phyloP scores from a whole-genome alignment of 345 rosid genomes.

The Noccaea caerulescens region DNA sequence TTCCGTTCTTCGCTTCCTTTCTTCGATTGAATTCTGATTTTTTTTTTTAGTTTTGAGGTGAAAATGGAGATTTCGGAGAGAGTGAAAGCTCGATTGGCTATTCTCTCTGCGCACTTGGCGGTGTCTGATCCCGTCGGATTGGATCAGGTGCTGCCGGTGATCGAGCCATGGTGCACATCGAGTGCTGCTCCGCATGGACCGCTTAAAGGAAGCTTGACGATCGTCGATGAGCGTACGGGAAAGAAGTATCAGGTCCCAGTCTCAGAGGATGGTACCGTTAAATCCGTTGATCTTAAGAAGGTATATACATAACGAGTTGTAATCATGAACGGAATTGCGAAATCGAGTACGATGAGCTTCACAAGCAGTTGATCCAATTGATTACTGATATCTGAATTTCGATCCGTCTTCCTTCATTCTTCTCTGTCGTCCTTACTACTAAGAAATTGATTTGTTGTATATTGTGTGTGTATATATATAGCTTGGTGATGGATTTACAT shows the following conservation, averaged over 20 bases:
- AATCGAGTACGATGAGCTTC: background rate
- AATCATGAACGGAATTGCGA: constrained; percentile 1
- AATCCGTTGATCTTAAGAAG: constrained; percentile 83
- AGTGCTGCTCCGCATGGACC: constrained; percentile 52
- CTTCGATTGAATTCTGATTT: background rate
- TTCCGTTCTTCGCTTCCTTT: background rate
- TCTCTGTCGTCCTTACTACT: background rate
- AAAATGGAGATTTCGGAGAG: constrained; percentile 43
- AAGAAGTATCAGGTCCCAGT: constrained; percentile 65
- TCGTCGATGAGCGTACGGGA: constrained; percentile 83
- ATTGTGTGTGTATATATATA: background rate
- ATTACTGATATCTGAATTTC: background rate
- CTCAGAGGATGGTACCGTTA: constrained; percentile 70
- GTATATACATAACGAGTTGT: constrained; percentile 41
- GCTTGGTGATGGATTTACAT: constrained; percentile 1
- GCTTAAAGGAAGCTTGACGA: constrained; percentile 59
- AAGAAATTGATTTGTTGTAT: background rate
- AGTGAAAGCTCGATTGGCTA: constrained; percentile 65
- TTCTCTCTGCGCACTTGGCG: constrained; percentile 68
- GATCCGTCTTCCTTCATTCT: background rate
- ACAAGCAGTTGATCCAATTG: background rate
- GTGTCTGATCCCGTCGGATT: constrained; percentile 35
- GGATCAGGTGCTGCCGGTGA: constrained; percentile 22
- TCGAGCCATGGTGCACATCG: constrained; percentile 61
- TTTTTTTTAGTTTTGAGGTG: background rate